A percentile compares a stretch with the other conserved stretches of the same genome.
Evolutionary conservation across 2,329 filamentous ascomycete species (phyloP).

Genomic region (Venturia pyrina): DNA sequence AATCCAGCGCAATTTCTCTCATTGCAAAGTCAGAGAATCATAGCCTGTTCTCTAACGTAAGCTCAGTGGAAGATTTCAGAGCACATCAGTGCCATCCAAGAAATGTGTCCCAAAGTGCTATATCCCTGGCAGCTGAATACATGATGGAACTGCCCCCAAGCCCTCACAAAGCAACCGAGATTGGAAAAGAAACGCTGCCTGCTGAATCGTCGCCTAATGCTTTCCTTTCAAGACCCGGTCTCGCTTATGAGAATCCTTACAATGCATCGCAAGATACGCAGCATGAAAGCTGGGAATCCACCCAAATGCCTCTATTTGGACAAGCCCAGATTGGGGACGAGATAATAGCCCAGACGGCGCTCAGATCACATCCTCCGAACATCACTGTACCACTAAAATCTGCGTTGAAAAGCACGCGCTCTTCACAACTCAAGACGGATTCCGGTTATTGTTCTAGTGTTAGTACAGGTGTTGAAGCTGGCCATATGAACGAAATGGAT

Average conservation of each 20-base stretch:
- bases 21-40: slow-evolving; percentile 1
- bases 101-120: slow-evolving; percentile 3
- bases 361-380: slow-evolving; percentile 4
- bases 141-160: slow-evolving; percentile 17
- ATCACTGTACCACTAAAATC: background rate
- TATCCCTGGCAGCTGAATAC: slow-evolving; percentile 18
- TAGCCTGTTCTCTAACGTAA: background rate
- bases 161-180: slow-evolving; percentile 15
- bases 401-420: slow-evolving; percentile 9
- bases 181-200: background rate
- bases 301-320: background rate
- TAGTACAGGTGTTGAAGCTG: slow-evolving; percentile 16
- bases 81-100: background rate
- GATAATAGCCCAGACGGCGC: slow-evolving; percentile 1
- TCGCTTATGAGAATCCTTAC: background rate
- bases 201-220: background rate
- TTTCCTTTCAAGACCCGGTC: background rate
- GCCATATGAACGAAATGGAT: background rate
- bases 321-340: background rate
- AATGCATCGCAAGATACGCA: background rate
- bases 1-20: background rate
- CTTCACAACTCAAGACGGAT: slow-evolving; percentile 24
- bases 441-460: slow-evolving; percentile 31
- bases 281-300: background rate
- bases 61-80: slow-evolving; percentile 1